Conservation (phyloP, 306 rosid genomes). For the Cotoneaster glaucophyllus region DNA sequence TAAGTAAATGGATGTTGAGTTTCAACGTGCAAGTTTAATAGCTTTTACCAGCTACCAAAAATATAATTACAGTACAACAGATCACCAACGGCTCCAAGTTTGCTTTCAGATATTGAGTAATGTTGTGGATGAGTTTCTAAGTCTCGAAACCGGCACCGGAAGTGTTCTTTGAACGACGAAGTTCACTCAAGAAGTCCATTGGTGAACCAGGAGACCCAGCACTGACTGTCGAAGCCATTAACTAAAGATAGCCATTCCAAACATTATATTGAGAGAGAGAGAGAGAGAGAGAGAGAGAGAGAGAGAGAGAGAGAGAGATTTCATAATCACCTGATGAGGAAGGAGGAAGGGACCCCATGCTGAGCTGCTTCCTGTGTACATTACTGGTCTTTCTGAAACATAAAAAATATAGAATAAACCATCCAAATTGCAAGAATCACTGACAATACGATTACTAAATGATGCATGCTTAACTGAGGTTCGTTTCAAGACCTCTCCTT, state of each 20-base stretch:
- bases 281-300: background rate
- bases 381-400: constrained; percentile 60
- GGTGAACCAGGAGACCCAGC: constrained; percentile 32
- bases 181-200: constrained; percentile 67
- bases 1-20: background rate
- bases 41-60: background rate
- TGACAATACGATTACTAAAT: background rate
- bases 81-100: background rate
- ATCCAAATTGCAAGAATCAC: background rate
- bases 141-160: constrained; percentile 25
- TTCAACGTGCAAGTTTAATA: background rate
- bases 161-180: constrained; percentile 35
- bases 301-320: background rate
- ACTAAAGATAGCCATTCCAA: constrained; percentile 18
- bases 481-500: background rate
- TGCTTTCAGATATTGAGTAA: background rate
- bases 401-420: background rate
- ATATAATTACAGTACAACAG: background rate
- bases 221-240: constrained; percentile 32
- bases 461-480: background rate
- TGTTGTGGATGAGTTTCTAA: background rate
- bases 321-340: background rate
- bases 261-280: background rate
- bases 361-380: constrained; percentile 45
- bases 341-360: constrained; percentile 31